Evolutionary conservation across 2,329 filamentous ascomycete species (phyloP).

Genomic region (Plectosphaerella sp.): DNA sequence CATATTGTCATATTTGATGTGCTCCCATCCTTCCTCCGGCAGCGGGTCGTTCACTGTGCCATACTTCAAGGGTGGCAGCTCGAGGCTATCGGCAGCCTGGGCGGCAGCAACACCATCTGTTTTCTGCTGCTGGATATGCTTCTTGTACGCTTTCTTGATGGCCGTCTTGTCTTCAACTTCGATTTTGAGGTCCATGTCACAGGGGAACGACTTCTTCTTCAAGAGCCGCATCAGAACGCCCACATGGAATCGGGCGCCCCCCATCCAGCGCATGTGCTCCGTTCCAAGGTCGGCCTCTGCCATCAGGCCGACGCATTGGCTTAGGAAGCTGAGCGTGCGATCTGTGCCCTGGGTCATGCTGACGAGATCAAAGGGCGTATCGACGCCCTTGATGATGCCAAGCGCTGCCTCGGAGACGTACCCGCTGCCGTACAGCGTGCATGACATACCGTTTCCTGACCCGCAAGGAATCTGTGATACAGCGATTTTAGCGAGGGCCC

Average conservation of each 20-base stretch:
- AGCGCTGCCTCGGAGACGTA: slow-evolving; percentile 72
- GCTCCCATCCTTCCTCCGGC: slow-evolving; percentile 67
- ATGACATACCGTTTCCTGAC: slow-evolving; percentile 89
- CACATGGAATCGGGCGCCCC: slow-evolving; percentile 75
- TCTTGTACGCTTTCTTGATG: slow-evolving; percentile 69
- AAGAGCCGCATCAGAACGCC: slow-evolving; percentile 77
- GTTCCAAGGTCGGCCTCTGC: slow-evolving; percentile 88
- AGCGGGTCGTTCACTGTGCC: slow-evolving; percentile 76
- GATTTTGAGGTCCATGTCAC: slow-evolving; percentile 81
- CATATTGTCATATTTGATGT: slow-evolving; percentile 69
- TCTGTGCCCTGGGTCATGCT: slow-evolving; percentile 79
- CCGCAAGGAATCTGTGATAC: slow-evolving; percentile 88
- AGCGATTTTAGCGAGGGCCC: slow-evolving; percentile 71
- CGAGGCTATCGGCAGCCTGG: slow-evolving; percentile 17
- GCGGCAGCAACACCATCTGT: not conserved
- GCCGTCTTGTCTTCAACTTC: slow-evolving; percentile 70
- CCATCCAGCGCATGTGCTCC: slow-evolving; percentile 92
- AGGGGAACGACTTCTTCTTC: slow-evolving; percentile 76
- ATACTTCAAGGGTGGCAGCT: slow-evolving; percentile 70
- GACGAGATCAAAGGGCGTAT: slow-evolving; percentile 79
- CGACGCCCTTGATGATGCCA: slow-evolving; percentile 79
- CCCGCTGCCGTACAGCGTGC: slow-evolving; percentile 81
- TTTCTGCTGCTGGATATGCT: slow-evolving; percentile 25
- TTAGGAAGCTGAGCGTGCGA: slow-evolving; percentile 81
- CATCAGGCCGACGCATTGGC: slow-evolving; percentile 83